These are phyloP conservation scores for Rugosomyces carneus DNA, from an alignment of 1,284 basidiomycete species.

Conservation along the genomic window DNA sequence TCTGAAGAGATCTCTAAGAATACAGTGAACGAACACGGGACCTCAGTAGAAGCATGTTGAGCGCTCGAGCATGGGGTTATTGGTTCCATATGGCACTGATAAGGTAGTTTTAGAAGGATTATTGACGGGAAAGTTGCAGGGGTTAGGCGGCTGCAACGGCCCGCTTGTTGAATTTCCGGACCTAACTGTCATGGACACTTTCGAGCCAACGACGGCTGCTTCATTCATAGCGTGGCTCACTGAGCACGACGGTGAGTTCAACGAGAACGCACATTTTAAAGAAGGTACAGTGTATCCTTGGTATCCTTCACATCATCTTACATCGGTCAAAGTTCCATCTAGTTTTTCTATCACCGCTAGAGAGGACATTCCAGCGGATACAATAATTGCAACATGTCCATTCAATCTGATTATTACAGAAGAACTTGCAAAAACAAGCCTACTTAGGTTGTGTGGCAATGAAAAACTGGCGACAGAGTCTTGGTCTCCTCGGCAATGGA, in stretches of 20 bases:
- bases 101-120: too few relatives aligned
- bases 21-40: neutral
- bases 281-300: conserved; percentile 30
- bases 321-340: conserved; percentile 33
- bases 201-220: conserved; percentile 16
- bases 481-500: conserved; percentile 69
- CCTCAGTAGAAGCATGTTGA: neutral
- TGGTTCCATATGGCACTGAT: too few relatives aligned
- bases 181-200: conserved; percentile 6
- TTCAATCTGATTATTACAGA: conserved; percentile 70
- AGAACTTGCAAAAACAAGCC: conserved; percentile 36
- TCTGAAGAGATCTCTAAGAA: too few relatives aligned
- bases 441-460: conserved; percentile 35
- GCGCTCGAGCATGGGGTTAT: too few relatives aligned
- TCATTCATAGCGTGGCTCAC: conserved; percentile 45
- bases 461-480: conserved; percentile 21
- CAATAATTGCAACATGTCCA: conserved; percentile 66
- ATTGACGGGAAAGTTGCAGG: too few relatives aligned
- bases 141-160: neutral
- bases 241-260: conserved; percentile 42
- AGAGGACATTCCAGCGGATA: conserved; percentile 42
- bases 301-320: neutral
- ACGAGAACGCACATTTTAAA: conserved; percentile 36
- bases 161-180: neutral
- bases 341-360: conserved; percentile 58